These are phyloP conservation scores for Gynochthodes officinalis DNA, from an alignment of 257 asterid species.

Conservation along the genomic window DNA sequence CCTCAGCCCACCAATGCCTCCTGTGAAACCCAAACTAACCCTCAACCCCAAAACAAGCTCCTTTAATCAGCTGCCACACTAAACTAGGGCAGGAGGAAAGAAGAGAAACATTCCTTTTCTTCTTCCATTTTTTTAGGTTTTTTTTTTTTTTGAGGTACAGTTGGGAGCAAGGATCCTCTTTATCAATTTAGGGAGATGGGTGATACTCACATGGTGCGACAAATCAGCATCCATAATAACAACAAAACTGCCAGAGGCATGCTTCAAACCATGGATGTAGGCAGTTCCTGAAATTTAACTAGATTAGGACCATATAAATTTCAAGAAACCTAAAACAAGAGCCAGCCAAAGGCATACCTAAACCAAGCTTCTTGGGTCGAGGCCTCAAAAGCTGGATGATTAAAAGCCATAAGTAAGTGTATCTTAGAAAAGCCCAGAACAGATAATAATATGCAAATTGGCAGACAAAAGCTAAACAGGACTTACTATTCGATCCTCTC, in stretches of 20 bases:
- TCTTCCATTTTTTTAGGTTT: too few relatives aligned
- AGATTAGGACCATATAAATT: slow-evolving; percentile 19
- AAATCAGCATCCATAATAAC: slow-evolving; percentile 98
- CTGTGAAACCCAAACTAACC: background rate
- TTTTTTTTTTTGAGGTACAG: background rate
- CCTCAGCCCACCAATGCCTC: background rate
- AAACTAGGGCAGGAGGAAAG: background rate
- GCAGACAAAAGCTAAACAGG: slow-evolving; percentile 15
- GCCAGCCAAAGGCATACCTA: slow-evolving; percentile 47
- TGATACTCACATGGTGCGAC: slow-evolving; percentile 83
- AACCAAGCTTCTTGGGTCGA: slow-evolving; percentile 83
- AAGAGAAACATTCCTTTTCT: too few relatives aligned
- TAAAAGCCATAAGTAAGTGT: slow-evolving; percentile 23
- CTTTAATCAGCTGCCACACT: background rate
- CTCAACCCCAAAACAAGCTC: background rate
- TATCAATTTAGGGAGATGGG: background rate
- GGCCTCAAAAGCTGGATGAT: slow-evolving; percentile 78
- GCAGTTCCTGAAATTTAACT: slow-evolving; percentile 76
- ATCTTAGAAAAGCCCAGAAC: background rate
- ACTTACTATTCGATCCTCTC: slow-evolving; percentile 82
- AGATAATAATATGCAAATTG: slow-evolving; percentile 6
- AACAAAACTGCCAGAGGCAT: slow-evolving; percentile 78
- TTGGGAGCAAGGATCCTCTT: background rate
- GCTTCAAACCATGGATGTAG: slow-evolving; percentile 81
- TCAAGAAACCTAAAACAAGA: slow-evolving; percentile 9